These are phyloP conservation scores for Monilinia aucupariae DNA, from an alignment of 2,329 filamentous ascomycete species.

Conservation along the genomic window DNA sequence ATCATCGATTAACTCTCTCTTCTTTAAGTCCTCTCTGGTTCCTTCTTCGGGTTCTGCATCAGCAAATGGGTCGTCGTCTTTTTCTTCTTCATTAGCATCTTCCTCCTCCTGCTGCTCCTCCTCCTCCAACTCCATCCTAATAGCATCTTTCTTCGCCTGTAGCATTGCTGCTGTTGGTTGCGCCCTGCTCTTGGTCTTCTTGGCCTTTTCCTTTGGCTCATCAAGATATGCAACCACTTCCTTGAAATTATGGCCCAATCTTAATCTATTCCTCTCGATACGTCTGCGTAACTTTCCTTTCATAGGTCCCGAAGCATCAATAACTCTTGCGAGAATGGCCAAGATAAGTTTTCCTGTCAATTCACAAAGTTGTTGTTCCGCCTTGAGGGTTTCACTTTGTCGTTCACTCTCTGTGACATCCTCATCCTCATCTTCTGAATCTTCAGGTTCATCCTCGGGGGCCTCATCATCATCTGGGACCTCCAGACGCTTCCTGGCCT, in stretches of 20 bases:
- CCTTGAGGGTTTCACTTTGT: constrained; percentile 61
- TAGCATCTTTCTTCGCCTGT: constrained; percentile 41
- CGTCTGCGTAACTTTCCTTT: constrained; percentile 63
- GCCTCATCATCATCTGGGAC: constrained; percentile 68
- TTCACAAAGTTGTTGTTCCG: constrained; percentile 82
- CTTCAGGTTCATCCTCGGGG: constrained; percentile 61
- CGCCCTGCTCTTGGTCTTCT: constrained; percentile 38
- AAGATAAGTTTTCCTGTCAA: constrained; percentile 80
- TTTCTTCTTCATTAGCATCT: constrained; percentile 23
- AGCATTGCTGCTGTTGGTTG: constrained; percentile 39
- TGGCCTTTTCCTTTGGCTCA: constrained; percentile 50
- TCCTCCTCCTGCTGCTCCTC: constrained; percentile 31
- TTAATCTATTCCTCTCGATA: constrained; percentile 71
- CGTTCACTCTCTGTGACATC: constrained; percentile 52
- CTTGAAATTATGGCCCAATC: constrained; percentile 78
- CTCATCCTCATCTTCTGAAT: constrained; percentile 52
- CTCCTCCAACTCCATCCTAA: constrained; percentile 28
- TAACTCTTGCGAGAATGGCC: constrained; percentile 66
- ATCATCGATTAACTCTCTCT: constrained; percentile 51
- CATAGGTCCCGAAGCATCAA: constrained; percentile 59
- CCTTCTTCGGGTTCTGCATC: constrained; percentile 53
- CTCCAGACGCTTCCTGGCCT: constrained; percentile 55
- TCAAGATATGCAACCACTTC: constrained; percentile 80
- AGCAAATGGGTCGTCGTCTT: constrained; percentile 40
- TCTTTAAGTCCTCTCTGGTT: constrained; percentile 51